Conservation (phyloP, 257 asterid genomes). For the Rehmannia glutinosa region DNA sequence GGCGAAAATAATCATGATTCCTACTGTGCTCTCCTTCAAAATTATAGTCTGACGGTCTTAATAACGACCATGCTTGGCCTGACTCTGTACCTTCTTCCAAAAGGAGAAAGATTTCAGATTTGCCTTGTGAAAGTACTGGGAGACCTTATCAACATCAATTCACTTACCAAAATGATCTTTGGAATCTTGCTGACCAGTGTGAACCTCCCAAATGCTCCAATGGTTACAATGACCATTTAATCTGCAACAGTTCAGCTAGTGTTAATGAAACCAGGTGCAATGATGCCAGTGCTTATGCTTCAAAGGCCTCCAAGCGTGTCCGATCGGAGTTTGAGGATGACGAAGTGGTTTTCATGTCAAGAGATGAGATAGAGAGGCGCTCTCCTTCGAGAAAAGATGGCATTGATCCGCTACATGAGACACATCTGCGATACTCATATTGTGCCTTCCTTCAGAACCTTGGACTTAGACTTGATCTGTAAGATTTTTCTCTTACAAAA, state of each 20-base stretch:
- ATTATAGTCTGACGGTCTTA: constrained; percentile 23
- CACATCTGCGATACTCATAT: constrained; percentile 67
- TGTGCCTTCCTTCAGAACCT: constrained; percentile 73
- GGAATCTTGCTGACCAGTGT: not conserved
- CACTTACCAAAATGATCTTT: not conserved
- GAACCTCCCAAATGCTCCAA: constrained; percentile 16
- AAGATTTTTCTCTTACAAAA: constrained; percentile 28
- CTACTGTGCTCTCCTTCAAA: constrained; percentile 14
- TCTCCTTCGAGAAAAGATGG: constrained; percentile 89
- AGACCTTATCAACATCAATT: constrained; percentile 35
- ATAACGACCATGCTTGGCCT: constrained; percentile 21
- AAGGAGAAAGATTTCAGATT: constrained; percentile 47
- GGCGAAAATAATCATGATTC: constrained; percentile 21
- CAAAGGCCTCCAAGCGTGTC: constrained; percentile 42
- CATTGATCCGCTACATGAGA: constrained; percentile 58
- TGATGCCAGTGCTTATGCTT: constrained; percentile 22
- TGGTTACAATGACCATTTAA: constrained; percentile 14
- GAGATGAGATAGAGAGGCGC: constrained; percentile 70
- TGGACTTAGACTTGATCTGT: constrained; percentile 69
- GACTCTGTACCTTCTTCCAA: constrained; percentile 40
- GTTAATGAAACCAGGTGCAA: too few relatives aligned
- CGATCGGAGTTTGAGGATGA: constrained; percentile 56
- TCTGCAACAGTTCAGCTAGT: constrained; percentile 13
- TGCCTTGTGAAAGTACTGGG: constrained; percentile 35
- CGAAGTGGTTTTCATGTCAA: constrained; percentile 47